phyloP scores from a whole-genome alignment of 2,329 filamentous ascomycete genomes.

The Leptographium procerum region DNA sequence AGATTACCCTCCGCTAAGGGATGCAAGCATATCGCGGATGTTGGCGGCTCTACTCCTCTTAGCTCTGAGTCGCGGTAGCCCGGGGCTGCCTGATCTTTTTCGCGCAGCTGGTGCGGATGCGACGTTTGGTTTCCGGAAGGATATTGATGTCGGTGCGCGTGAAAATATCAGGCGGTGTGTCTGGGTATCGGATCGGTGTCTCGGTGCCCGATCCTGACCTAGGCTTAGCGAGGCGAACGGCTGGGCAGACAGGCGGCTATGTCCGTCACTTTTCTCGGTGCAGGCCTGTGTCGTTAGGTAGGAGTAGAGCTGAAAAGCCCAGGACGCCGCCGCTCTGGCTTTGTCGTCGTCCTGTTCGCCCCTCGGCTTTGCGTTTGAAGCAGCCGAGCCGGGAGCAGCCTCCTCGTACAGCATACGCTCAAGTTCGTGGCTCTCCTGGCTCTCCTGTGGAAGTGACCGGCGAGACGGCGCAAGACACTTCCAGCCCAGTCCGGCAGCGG shows the following conservation, averaged over 20 bases:
- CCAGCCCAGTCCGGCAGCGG: neutral
- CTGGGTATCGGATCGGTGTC: neutral
- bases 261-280: no score
- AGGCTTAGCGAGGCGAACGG: neutral
- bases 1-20: neutral
- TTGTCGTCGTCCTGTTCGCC: neutral
- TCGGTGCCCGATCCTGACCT: neutral
- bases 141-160: neutral
- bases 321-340: neutral
- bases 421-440: neutral
- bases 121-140: neutral
- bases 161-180: neutral
- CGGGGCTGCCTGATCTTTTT: neutral
- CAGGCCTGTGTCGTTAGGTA: neutral
- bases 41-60: neutral
- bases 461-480: neutral
- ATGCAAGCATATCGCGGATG: neutral
- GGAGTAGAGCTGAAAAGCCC: slow-evolving; percentile 5
- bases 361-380: no score
- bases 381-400: neutral
- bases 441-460: neutral
- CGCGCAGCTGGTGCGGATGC: neutral
- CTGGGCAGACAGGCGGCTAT: neutral
- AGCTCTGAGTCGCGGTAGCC: neutral
- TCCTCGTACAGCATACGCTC: neutral